Base-by-base conservation (phyloP, 2,329 filamentous ascomycete species). In the Exophiala calicioides region DNA sequence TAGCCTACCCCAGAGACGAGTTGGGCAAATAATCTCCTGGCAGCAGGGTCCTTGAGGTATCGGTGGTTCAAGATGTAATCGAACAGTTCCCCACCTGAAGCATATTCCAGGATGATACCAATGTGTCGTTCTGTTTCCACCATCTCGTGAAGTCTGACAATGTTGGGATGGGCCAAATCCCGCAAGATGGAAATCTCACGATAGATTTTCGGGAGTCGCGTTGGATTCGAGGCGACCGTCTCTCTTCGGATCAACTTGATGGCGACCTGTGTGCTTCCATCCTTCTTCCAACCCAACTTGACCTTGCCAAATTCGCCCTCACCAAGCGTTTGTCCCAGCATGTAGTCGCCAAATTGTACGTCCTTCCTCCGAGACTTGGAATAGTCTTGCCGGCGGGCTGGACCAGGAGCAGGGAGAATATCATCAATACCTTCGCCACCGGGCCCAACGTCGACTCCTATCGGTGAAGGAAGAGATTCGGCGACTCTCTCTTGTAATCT, bases 251-350 rank as follows among this genome's bases (percentile, higher is more conserved):
- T 97, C 57, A 96, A 82, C 70, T 98, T 98, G 75, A 98, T 96
- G 53, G 93, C 93, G 59, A 98, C 93, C 78, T 91, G 85, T 38
- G 95, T 86, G 56, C 85, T 90, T 50, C 90, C 90, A 68, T 95
- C 90, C 65, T 89, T 87, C 69, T 96, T 97, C 93, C 93, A 98
- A 19, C 93, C 93, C 63, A 97, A 82, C 69, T 96, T 97, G 61
- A 98, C 93, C 67, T 98, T 98, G 57, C 93, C 93, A 66, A 98
- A 98, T 69, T 98, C 93, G 53, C 93, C 93, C 73, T 98, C 93
- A 38, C 93, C 93, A 38, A 98, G 85, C 2, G 91, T 97, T 67
- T 95, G 91, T 26, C 93, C 93, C 3, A 98, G 78, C 51, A 95
- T 89, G 68, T 97, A 98, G 55, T 96, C 90, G 50, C 91, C 91